These are phyloP conservation scores for Aspergillus steynii DNA, from an alignment of 495 filamentous ascomycete species.

Conservation along the genomic window DNA sequence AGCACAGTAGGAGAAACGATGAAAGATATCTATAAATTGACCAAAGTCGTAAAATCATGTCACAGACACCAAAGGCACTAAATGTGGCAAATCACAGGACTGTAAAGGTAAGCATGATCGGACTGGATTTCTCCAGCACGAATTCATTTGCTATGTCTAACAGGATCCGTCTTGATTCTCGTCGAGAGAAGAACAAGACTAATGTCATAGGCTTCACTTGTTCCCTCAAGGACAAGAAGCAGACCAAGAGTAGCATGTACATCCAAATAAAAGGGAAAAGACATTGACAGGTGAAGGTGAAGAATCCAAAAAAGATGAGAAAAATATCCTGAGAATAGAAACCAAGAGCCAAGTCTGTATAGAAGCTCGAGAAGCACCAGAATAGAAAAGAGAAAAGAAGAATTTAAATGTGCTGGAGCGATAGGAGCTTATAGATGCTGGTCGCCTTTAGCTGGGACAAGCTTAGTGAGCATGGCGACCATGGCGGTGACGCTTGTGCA, in stretches of 20 bases:
- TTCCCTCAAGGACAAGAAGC: conserved; percentile 21
- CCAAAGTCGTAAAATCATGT: too few species aligned
- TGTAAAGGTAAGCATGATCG: conserved; percentile 6
- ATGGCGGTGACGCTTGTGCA: conserved; percentile 16
- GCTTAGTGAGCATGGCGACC: conserved; percentile 22
- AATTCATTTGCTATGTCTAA: conserved; percentile 15
- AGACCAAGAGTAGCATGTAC: conserved; percentile 12
- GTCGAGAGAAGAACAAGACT: conserved; percentile 22
- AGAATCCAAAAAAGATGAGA: conserved; percentile 4
- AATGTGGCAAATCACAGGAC: not conserved
- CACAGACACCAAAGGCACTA: too few species aligned
- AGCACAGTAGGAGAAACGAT: too few species aligned
- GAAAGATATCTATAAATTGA: too few species aligned
- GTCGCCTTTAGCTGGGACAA: too few species aligned
- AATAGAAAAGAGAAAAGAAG: not conserved
- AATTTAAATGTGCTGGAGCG: not conserved
- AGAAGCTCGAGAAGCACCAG: not conserved
- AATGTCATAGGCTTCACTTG: conserved; percentile 6
- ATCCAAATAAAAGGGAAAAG: conserved; percentile 12
- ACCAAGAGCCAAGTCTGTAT: not conserved
- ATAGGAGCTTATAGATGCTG: not conserved
- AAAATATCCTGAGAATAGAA: conserved; percentile 3
- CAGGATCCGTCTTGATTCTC: conserved; percentile 22
- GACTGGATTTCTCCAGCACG: conserved; percentile 9
- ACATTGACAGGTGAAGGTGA: conserved; percentile 11